Percentiles rank a stretch among this genome's conserved stretches.
phyloP scores from a whole-genome alignment of 768 basidiomycete genomes.

The Pulveroboletus sp. region DNA sequence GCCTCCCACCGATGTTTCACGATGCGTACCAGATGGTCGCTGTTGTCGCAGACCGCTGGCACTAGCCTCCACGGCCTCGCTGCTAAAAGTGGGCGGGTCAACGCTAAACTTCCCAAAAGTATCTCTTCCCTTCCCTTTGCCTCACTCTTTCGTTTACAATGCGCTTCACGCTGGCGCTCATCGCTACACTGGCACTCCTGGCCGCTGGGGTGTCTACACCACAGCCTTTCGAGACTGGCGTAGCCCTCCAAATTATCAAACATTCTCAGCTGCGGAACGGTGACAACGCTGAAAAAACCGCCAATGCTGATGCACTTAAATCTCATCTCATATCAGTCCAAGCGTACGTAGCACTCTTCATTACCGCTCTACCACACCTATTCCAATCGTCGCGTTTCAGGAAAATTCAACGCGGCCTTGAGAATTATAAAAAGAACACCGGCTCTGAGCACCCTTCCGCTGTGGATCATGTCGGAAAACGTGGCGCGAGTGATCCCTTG shows the following conservation, averaged over 20 bases:
- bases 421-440: slow-evolving; percentile 1
- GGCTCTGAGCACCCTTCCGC: slow-evolving; percentile 2
- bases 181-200: background rate
- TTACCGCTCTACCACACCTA: background rate
- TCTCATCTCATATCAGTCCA: slow-evolving; percentile 4
- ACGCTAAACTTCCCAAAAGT: background rate
- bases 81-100: background rate
- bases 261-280: slow-evolving; percentile 2
- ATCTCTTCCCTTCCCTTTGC: no score
- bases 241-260: slow-evolving; percentile 1
- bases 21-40: no score
- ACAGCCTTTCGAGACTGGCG: background rate
- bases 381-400: background rate
- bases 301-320: background rate
- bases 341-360: slow-evolving; percentile 1
- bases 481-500: background rate
- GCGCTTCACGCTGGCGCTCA: slow-evolving; percentile 2
- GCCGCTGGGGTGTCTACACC: background rate
- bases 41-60: no score
- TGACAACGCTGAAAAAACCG: background rate
- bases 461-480: background rate
- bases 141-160: background rate
- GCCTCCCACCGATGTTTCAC: no score
- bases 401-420: slow-evolving; percentile 1
- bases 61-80: no score